Evolutionary conservation across 176 grass and related monocot genomes (phyloP), one percentile per base, ranked within the genome.

Genomic region (Ananas comosus): DNA sequence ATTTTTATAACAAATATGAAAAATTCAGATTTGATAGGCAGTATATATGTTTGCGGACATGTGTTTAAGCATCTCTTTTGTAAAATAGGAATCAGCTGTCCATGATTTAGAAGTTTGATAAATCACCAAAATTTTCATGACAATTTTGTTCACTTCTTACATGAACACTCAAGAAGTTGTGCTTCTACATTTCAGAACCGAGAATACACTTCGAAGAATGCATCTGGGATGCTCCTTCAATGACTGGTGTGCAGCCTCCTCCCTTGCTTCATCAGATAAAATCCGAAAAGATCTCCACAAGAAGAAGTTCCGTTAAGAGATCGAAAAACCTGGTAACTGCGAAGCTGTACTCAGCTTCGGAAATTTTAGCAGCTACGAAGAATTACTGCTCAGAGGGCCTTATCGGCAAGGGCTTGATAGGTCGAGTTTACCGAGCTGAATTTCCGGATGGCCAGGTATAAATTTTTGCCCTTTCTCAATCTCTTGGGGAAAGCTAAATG

Each of bases 371-470:
- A 27, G 86, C 93, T 75, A 97, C 93, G 47, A 89, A 70, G 72
- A 76, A 91, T 79, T 97, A 89, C 72, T 92, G 78, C 77, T 80
- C 86, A 79, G 84, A 92, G 76, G 73, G 64, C 47, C 86, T 97
- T 82, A 79, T 97, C 22, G 93, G 93, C 27, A 83, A 88, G 83
- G 93, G 93, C 67, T 82, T 83, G 74, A 76, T 79, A 72, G 93
- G 93, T 49, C 85, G 82, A 72, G 88, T 92, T 85, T 92, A 92
- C 82, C 85, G 85, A 92, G 93, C 86, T 70, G 81, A 89, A 56
- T 90, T 92, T 87, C 74, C 89, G 64, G 84, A 87, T 85, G 93
- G 89, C 17, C 85, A 92, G 93, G 93, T 97, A 74, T 76, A 71
- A 42, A 7, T 42, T 42, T 42, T 9, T 66, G 65, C 0, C 73